Conservation (phyloP, 2,329 filamentous ascomycete species). For the Stachybotrys chlorohalonatus region DNA sequence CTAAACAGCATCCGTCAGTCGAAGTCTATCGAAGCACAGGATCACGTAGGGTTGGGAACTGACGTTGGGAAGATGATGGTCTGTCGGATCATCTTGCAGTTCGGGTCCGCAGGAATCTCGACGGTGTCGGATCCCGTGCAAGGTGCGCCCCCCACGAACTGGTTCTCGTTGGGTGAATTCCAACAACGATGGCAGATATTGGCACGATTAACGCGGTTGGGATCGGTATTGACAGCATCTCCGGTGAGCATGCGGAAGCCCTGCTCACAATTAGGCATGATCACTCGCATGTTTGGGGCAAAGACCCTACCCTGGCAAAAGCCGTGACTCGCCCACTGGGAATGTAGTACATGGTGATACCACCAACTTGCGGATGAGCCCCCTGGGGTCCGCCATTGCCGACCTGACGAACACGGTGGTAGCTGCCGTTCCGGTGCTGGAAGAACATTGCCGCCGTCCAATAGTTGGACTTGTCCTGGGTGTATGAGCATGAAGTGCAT, state of each 20-base stretch:
- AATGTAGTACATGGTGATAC: constrained; percentile 34
- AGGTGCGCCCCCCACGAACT: constrained; percentile 38
- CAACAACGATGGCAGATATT: constrained; percentile 39
- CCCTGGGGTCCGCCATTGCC: constrained; percentile 29
- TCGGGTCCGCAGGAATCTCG: constrained; percentile 33
- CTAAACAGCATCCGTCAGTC: background rate
- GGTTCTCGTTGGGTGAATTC: constrained; percentile 34
- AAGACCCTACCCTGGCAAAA: constrained; percentile 26
- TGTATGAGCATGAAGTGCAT: constrained; percentile 1
- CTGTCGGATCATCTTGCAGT: constrained; percentile 43
- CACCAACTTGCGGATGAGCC: constrained; percentile 32
- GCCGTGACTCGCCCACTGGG: constrained; percentile 29
- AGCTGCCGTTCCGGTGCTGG: background rate
- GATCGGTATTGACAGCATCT: constrained; percentile 30
- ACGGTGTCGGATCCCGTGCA: constrained; percentile 41
- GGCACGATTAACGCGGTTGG: constrained; percentile 23
- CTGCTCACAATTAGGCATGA: constrained; percentile 9
- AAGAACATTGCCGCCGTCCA: background rate
- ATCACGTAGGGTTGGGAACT: constrained; percentile 13
- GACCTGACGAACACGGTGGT: background rate
- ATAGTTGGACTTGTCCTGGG: constrained; percentile 1
- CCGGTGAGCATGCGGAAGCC: constrained; percentile 39
- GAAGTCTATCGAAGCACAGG: background rate
- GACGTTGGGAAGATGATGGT: constrained; percentile 40
- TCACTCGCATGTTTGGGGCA: background rate